phyloP scores from a whole-genome alignment of 768 basidiomycete species.

The Lentinula lateritia region DNA sequence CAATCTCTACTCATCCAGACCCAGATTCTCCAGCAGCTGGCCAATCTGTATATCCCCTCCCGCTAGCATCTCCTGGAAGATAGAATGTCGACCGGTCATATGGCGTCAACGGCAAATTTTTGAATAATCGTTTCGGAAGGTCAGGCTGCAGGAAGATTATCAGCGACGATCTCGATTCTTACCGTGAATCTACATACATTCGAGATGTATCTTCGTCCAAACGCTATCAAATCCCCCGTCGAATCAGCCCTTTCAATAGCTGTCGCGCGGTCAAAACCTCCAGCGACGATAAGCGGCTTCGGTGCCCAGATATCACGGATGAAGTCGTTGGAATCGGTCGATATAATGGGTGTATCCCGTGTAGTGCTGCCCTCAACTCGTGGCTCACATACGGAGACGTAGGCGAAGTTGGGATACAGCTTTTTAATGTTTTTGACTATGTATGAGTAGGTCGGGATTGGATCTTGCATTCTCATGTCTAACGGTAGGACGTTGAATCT shows the following conservation, averaged over 20 bases:
- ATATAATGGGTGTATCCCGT: background rate
- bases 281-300: conserved; percentile 21
- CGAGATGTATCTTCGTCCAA: conserved; percentile 8
- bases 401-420: conserved; percentile 30
- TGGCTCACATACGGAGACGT: conserved; percentile 35
- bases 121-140: conserved; percentile 19
- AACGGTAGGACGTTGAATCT: background rate
- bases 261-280: conserved; percentile 21
- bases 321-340: conserved; percentile 12
- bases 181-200: conserved; percentile 5
- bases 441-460: conserved; percentile 29
- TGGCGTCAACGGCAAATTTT: conserved; percentile 20
- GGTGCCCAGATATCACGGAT: conserved; percentile 20
- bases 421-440: conserved; percentile 20
- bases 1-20: too few relatives aligned
- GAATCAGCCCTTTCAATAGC: conserved; percentile 22
- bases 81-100: conserved; percentile 26
- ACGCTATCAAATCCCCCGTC: conserved; percentile 9
- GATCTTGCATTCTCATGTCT: conserved; percentile 31
- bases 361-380: conserved; percentile 10
- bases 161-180: background rate
- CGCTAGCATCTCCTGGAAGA: conserved; percentile 10
- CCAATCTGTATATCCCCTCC: conserved; percentile 26
- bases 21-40: conserved; percentile 12
- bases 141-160: conserved; percentile 21